These are phyloP conservation scores for Stellera chamaejasme DNA, from an alignment of 345 rosid species.

Conservation along the genomic window DNA sequence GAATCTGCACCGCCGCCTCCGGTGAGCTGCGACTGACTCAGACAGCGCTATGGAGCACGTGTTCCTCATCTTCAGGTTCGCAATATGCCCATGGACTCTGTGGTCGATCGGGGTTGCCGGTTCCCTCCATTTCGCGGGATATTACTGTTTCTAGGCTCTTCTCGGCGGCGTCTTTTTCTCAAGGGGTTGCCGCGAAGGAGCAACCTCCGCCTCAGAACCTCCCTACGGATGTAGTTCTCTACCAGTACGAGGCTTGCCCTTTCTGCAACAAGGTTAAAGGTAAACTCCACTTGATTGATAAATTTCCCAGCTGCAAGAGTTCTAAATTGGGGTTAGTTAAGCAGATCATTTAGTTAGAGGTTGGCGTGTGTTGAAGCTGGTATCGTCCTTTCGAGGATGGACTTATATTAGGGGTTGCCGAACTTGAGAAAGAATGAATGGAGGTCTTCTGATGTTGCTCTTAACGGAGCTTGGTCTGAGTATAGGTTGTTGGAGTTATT, in stretches of 20 bases:
- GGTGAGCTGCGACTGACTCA: conserved; percentile 31
- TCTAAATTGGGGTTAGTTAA: not conserved
- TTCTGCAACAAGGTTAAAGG: conserved; percentile 97
- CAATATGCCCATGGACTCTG: conserved; percentile 23
- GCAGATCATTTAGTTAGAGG: not conserved
- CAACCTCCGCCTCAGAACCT: conserved; percentile 22
- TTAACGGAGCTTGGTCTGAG: too few species aligned
- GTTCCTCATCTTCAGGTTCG: conserved; percentile 10
- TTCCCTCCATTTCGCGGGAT: conserved; percentile 29
- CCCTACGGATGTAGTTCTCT: conserved; percentile 67
- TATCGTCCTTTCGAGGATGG: too few species aligned
- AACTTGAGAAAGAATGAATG: too few species aligned
- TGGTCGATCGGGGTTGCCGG: conserved; percentile 17
- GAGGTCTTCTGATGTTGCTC: too few species aligned
- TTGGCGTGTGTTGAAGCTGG: too few species aligned
- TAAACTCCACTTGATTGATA: conserved; percentile 6
- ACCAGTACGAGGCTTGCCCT: conserved; percentile 97
- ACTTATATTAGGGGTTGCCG: too few species aligned
- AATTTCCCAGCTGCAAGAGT: too few species aligned
- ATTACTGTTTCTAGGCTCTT: conserved; percentile 39
- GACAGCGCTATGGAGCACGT: conserved; percentile 25
- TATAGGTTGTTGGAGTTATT: too few species aligned
- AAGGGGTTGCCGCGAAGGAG: conserved; percentile 67
- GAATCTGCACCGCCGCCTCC: conserved; percentile 21
- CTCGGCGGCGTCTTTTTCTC: conserved; percentile 39